These are phyloP conservation scores for Cyberlindnera lachancei DNA, from an alignment of 805 yeast genomes.

Conservation along the genomic window DNA sequence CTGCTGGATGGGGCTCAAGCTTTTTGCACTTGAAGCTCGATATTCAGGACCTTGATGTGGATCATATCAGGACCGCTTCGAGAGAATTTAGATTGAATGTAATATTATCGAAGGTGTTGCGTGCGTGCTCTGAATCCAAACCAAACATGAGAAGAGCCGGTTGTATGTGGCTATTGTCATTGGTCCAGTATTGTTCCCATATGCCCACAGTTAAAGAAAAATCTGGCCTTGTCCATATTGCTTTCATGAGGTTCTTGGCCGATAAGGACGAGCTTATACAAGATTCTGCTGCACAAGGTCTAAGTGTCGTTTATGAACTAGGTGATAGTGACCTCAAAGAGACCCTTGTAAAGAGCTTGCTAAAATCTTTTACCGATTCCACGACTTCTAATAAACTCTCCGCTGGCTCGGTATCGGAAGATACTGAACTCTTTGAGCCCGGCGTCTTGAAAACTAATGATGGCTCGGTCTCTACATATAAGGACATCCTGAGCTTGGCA, in stretches of 20 bases:
- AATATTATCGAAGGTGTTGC: conserved; percentile 44
- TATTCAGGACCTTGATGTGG: conserved; percentile 31
- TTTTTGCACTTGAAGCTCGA: conserved; percentile 47
- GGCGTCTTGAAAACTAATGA: conserved; percentile 75
- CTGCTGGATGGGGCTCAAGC: conserved; percentile 70
- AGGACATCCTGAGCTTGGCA: conserved; percentile 81
- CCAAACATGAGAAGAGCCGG: conserved; percentile 70
- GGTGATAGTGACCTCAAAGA: conserved; percentile 66
- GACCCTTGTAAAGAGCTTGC: conserved; percentile 60
- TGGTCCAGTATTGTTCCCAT: conserved; percentile 67
- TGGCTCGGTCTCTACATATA: conserved; percentile 84
- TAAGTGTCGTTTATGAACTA: conserved; percentile 71
- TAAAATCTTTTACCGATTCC: conserved; percentile 73
- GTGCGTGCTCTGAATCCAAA: conserved; percentile 52
- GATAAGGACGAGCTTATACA: conserved; percentile 85
- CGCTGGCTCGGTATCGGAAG: conserved; percentile 67
- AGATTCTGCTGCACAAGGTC: conserved; percentile 86
- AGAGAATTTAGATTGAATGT: conserved; percentile 11
- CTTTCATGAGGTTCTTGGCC: conserved; percentile 72
- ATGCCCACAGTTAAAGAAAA: conserved; percentile 29
- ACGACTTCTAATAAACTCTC: conserved; percentile 35
- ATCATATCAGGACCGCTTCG: background rate
- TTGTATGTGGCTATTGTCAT: conserved; percentile 79
- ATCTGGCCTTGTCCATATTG: conserved; percentile 57
- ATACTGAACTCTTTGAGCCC: conserved; percentile 79